A percentile compares a stretch with the other conserved stretches of the same genome.
Conservation (phyloP, 805 yeast species). For the Myxozyma mucilagina region DNA sequence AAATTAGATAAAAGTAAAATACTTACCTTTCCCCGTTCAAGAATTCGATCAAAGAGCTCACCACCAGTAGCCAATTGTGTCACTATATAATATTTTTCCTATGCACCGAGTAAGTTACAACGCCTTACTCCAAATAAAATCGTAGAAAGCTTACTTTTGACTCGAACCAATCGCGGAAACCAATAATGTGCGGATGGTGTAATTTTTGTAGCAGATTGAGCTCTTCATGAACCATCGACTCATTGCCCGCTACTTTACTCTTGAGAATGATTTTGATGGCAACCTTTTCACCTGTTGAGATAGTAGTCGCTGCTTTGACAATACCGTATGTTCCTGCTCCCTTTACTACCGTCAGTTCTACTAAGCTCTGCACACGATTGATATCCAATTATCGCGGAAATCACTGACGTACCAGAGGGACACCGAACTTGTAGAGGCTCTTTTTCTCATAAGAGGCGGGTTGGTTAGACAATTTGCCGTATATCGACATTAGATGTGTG, state of each 20-base stretch:
- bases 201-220: constrained; percentile 65
- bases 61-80: constrained; percentile 97
- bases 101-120: neutral
- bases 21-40: constrained; percentile 56
- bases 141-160: constrained; percentile 45
- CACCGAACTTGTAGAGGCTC: constrained; percentile 23
- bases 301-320: constrained; percentile 69
- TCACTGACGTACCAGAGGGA: constrained; percentile 16
- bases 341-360: neutral
- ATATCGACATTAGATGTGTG: constrained; percentile 19
- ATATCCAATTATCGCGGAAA: neutral
- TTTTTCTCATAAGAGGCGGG: constrained; percentile 27
- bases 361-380: neutral
- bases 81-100: constrained; percentile 86
- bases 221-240: constrained; percentile 76
- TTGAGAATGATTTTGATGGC: constrained; percentile 89
- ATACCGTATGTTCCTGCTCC: constrained; percentile 97
- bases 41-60: constrained; percentile 85
- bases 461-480: constrained; percentile 29
- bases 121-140: neutral
- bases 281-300: constrained; percentile 62
- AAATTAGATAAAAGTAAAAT: neutral
- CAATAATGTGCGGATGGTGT: constrained; percentile 84
- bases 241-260: constrained; percentile 79
- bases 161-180: constrained; percentile 90